Conservation (phyloP, 2,329 filamentous ascomycete genomes). For the Dryadomyces quercus-mongolicae region DNA sequence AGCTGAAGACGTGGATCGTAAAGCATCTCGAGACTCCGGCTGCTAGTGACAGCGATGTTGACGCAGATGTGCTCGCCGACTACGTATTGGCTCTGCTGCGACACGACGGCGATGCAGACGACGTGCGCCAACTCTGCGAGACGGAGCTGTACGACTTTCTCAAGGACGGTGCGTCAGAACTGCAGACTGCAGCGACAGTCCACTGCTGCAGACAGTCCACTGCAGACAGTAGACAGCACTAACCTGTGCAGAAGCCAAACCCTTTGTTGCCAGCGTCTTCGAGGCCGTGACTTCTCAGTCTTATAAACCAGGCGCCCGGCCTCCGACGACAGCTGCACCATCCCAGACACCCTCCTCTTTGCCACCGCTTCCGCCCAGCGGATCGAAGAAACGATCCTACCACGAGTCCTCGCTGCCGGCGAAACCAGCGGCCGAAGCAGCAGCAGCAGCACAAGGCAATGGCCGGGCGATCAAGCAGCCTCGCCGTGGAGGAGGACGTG, state of each 20-base stretch:
- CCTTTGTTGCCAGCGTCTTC: conserved; percentile 63
- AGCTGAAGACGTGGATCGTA: conserved; percentile 67
- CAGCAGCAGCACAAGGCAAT: conserved; percentile 10
- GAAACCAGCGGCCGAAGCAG: neutral
- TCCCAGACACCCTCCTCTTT: neutral
- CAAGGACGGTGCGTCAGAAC: conserved; percentile 43
- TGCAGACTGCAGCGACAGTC: no score
- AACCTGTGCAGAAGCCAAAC: conserved; percentile 32
- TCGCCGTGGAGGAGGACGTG: conserved; percentile 38
- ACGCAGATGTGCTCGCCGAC: conserved; percentile 70
- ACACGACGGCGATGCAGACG: conserved; percentile 53
- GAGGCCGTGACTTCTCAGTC: conserved; percentile 48
- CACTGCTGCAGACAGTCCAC: no score
- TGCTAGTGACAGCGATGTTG: conserved; percentile 55
- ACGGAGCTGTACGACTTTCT: conserved; percentile 66
- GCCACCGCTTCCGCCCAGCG: neutral
- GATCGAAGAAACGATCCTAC: conserved; percentile 38
- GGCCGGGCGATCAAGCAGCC: conserved; percentile 45
- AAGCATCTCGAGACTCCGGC: conserved; percentile 60
- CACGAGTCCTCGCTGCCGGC: conserved; percentile 25
- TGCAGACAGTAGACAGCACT: no score
- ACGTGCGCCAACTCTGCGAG: conserved; percentile 56
- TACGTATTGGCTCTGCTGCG: conserved; percentile 70
- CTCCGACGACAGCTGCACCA: conserved; percentile 14
- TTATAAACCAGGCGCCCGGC: conserved; percentile 44